These are phyloP conservation scores for Ceratopteris richardii DNA, from an alignment of 75 land plant genomes.

Conservation along the genomic window DNA sequence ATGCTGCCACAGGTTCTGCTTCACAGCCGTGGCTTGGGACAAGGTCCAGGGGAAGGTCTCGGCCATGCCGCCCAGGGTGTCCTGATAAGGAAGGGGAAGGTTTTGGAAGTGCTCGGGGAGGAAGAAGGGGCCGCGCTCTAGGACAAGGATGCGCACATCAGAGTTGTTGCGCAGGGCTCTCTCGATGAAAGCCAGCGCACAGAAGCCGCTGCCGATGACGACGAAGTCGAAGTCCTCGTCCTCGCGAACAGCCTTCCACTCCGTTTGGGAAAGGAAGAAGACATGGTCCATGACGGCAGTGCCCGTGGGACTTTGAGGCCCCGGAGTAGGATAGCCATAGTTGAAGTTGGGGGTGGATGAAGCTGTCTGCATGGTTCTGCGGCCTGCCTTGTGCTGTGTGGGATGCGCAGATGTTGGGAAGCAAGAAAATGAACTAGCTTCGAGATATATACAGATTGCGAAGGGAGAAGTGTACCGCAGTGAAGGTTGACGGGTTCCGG, in stretches of 20 bases:
- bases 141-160: constrained; percentile 3
- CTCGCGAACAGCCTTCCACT: constrained; percentile 9
- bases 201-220: constrained; percentile 17
- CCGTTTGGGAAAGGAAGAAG: constrained; percentile 10
- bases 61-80: constrained; percentile 6
- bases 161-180: constrained; percentile 1
- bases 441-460: no score
- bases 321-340: constrained; percentile 13
- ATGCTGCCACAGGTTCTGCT: constrained; percentile 19
- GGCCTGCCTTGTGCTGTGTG: no score
- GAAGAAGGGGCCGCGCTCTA: constrained; percentile 16
- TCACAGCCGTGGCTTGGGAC: not conserved
- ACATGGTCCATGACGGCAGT: constrained; percentile 4
- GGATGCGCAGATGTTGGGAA: no score
- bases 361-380: no score
- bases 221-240: constrained; percentile 22
- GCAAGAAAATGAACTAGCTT: no score
- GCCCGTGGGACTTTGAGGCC: constrained; percentile 9
- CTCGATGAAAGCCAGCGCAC: constrained; percentile 11
- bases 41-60: constrained; percentile 16
- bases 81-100: constrained; percentile 12
- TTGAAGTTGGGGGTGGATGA: constrained; percentile 4
- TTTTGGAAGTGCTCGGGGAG: constrained; percentile 14
- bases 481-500: no score
- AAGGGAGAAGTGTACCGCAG: no score